These are phyloP conservation scores for Penicillium bovifimosum DNA, from an alignment of 495 filamentous ascomycete genomes.

Conservation along the genomic window DNA sequence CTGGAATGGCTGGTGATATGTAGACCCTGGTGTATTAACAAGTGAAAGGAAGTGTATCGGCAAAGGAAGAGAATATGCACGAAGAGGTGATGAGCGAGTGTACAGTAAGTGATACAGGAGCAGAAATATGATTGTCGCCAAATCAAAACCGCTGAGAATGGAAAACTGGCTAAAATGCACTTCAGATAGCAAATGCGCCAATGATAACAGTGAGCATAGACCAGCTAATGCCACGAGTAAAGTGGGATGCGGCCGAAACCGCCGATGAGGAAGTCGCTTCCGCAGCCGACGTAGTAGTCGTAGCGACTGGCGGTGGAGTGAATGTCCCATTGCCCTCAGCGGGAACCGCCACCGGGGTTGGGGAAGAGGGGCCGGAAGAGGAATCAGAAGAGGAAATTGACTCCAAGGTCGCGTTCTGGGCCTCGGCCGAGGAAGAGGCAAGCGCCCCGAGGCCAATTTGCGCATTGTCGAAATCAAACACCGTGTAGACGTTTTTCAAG, in stretches of 20 bases:
- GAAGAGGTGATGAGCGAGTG: neutral
- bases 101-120: neutral
- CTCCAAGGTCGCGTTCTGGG: neutral
- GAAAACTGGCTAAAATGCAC: neutral
- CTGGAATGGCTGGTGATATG: neutral
- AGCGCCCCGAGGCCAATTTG: constrained; percentile 37
- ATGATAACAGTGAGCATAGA: constrained; percentile 8
- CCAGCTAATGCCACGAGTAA: constrained; percentile 9
- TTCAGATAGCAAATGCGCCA: constrained; percentile 12
- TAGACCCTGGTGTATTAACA: constrained; percentile 8
- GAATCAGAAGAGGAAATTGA: too few relatives aligned
- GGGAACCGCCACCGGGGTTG: neutral
- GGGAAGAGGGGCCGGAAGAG: neutral
- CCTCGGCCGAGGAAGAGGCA: constrained; percentile 6
- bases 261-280: neutral
- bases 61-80: neutral
- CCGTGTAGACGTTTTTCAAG: constrained; percentile 83
- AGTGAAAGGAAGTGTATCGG: constrained; percentile 1
- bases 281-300: constrained; percentile 6
- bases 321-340: constrained; percentile 15
- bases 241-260: constrained; percentile 7
- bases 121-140: neutral
- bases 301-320: constrained; percentile 6
- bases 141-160: constrained; percentile 2
- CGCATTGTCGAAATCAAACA: constrained; percentile 64